Evolutionary conservation across 176 grass and related monocot genomes (phyloP).

Genomic region (Rhynchospora tenuis): DNA sequence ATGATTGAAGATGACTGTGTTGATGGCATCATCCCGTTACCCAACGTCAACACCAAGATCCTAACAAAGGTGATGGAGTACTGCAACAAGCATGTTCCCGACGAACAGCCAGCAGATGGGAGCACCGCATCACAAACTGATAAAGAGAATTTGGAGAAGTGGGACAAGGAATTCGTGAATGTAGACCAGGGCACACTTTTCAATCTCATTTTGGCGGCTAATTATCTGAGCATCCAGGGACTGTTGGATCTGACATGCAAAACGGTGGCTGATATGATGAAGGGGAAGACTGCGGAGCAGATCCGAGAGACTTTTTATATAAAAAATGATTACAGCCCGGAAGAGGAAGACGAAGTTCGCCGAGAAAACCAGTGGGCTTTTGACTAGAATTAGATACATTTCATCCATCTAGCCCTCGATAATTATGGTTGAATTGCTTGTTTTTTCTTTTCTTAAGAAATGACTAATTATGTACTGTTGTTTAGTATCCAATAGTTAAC

Average conservation of each 20-base stretch:
- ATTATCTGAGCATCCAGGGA: slow-evolving; percentile 17
- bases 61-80: slow-evolving; percentile 28
- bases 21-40: slow-evolving; percentile 4
- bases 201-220: not conserved
- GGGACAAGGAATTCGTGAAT: slow-evolving; percentile 22
- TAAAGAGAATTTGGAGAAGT: not conserved
- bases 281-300: slow-evolving; percentile 7
- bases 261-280: slow-evolving; percentile 25
- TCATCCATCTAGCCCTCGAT: not conserved
- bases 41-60: not conserved
- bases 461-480: no score
- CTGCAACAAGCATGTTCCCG: slow-evolving; percentile 12
- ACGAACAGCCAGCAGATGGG: not conserved
- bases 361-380: slow-evolving; percentile 23
- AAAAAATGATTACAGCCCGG: slow-evolving; percentile 20
- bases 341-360: slow-evolving; percentile 13
- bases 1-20: slow-evolving; percentile 28
- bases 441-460: no score
- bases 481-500: no score
- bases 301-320: slow-evolving; percentile 26
- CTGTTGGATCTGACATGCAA: slow-evolving; percentile 13
- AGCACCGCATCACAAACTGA: not conserved
- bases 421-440: no score
- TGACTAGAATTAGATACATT: not conserved
- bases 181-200: slow-evolving; percentile 19